Evolutionary conservation across 768 basidiomycete species (phyloP).

Genomic region (Suillus tomentosus): DNA sequence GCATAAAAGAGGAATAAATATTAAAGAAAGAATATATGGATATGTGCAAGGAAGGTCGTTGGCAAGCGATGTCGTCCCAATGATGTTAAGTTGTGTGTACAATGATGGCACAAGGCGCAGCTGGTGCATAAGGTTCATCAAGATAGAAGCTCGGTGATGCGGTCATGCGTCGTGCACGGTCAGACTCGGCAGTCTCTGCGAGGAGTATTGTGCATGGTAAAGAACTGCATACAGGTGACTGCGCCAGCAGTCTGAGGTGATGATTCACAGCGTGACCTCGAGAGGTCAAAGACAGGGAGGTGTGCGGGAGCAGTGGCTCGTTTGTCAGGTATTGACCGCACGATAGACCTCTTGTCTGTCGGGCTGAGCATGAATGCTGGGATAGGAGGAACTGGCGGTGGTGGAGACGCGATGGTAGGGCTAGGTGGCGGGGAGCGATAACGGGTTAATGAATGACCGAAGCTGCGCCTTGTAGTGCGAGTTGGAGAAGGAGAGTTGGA

Average conservation of each 20-base stretch:
- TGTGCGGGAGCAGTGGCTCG: conserved; percentile 18
- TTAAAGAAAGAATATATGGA: conserved; percentile 16
- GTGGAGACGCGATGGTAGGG: conserved; percentile 41
- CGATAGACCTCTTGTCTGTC: conserved; percentile 34
- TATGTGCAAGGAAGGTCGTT: conserved; percentile 19
- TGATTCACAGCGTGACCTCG: conserved; percentile 17
- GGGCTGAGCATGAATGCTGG: conserved; percentile 46
- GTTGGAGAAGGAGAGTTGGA: conserved; percentile 31
- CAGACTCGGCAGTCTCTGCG: conserved; percentile 20
- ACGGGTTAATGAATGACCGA: conserved; percentile 39
- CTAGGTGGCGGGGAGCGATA: conserved; percentile 56
- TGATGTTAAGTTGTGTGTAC: conserved; percentile 17
- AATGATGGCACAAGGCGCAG: conserved; percentile 18
- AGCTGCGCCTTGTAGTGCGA: conserved; percentile 35
- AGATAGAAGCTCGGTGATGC: neutral
- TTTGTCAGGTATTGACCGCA: conserved; percentile 29
- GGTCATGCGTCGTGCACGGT: neutral
- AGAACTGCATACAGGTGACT: conserved; percentile 54
- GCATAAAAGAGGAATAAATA: conserved; percentile 13
- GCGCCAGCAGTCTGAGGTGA: conserved; percentile 28
- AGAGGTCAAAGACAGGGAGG: conserved; percentile 27
- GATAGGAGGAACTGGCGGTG: conserved; percentile 61
- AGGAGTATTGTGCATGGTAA: conserved; percentile 44
- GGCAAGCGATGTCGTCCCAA: conserved; percentile 10
- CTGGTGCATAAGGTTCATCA: conserved; percentile 1